A percentile compares a stretch with the other conserved stretches of the same genome.
These are phyloP conservation scores for Myrica gale DNA, from an alignment of 306 rosid genomes.

Conservation along the genomic window DNA sequence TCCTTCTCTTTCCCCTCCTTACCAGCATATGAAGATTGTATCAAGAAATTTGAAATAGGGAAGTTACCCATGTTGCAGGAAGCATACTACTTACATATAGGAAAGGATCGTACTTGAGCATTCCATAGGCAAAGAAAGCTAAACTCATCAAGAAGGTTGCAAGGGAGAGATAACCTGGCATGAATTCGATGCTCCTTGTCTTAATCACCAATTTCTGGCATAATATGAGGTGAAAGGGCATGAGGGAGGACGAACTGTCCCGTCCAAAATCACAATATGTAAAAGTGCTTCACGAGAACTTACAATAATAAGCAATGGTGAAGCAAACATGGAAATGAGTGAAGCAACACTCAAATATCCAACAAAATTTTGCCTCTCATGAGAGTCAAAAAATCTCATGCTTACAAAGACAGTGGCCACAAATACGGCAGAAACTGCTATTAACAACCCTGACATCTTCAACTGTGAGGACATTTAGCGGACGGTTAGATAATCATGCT, in stretches of 20 bases:
- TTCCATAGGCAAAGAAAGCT: constrained; percentile 40
- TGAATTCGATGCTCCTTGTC: constrained; percentile 40
- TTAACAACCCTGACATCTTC: constrained; percentile 35
- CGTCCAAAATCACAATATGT: neutral
- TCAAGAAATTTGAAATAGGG: neutral
- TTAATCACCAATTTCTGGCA: constrained; percentile 43
- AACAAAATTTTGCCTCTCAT: constrained; percentile 26
- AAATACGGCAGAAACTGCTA: constrained; percentile 24
- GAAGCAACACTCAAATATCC: constrained; percentile 39
- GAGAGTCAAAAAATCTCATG: constrained; percentile 20
- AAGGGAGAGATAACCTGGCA: constrained; percentile 45
- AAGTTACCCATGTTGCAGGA: neutral
- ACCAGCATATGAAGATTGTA: constrained; percentile 14
- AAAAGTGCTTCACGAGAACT: neutral
- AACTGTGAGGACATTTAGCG: constrained; percentile 27
- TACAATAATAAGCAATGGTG: constrained; percentile 43
- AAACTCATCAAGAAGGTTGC: constrained; percentile 49
- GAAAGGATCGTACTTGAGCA: constrained; percentile 37
- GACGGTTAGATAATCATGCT: neutral
- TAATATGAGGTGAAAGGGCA: neutral
- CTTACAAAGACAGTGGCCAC: constrained; percentile 25
- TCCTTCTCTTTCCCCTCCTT: neutral
- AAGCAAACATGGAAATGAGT: constrained; percentile 47
- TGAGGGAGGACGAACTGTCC: neutral
- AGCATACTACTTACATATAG: constrained; percentile 35